Evolutionary conservation across 2,329 filamentous ascomycete genomes (phyloP).

Genomic region (Claviceps paspali): DNA sequence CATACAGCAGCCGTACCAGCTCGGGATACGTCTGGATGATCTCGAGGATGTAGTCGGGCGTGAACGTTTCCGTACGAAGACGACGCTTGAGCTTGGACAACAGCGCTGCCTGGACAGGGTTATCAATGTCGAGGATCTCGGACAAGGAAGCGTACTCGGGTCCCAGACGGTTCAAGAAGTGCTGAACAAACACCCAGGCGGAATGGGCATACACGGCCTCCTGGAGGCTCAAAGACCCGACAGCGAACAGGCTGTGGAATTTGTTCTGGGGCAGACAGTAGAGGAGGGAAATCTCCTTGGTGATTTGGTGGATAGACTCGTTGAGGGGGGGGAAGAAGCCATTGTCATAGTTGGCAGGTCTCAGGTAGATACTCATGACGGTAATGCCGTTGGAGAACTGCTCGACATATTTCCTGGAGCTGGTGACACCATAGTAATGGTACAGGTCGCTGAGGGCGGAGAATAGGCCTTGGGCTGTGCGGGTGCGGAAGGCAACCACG

Average conservation of each 20-base stretch:
- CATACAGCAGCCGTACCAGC: conserved; percentile 74
- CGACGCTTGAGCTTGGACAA: conserved; percentile 91
- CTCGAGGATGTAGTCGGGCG: conserved; percentile 92
- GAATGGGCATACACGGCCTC: conserved; percentile 96
- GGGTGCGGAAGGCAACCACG: conserved; percentile 86
- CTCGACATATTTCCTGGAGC: conserved; percentile 92
- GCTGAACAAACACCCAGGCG: conserved; percentile 93
- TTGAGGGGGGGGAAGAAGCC: conserved; percentile 64
- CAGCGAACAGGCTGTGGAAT: conserved; percentile 79
- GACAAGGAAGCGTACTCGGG: conserved; percentile 83
- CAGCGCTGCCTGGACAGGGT: conserved; percentile 73
- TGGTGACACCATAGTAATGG: conserved; percentile 96
- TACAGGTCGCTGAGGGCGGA: conserved; percentile 91
- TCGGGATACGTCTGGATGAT: conserved; percentile 87
- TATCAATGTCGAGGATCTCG: conserved; percentile 63
- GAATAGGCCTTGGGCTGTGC: conserved; percentile 85
- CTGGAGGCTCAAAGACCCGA: conserved; percentile 75
- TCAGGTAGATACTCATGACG: conserved; percentile 89
- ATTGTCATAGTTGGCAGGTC: conserved; percentile 47
- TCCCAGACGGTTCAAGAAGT: conserved; percentile 90
- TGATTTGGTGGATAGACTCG: conserved; percentile 94
- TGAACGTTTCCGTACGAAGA: conserved; percentile 91
- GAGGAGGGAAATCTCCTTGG: conserved; percentile 90
- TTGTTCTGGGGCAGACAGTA: conserved; percentile 98
- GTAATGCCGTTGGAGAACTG: conserved; percentile 98